Conservation (phyloP, 2,329 filamentous ascomycete genomes). For the Monosporascus sp. region DNA sequence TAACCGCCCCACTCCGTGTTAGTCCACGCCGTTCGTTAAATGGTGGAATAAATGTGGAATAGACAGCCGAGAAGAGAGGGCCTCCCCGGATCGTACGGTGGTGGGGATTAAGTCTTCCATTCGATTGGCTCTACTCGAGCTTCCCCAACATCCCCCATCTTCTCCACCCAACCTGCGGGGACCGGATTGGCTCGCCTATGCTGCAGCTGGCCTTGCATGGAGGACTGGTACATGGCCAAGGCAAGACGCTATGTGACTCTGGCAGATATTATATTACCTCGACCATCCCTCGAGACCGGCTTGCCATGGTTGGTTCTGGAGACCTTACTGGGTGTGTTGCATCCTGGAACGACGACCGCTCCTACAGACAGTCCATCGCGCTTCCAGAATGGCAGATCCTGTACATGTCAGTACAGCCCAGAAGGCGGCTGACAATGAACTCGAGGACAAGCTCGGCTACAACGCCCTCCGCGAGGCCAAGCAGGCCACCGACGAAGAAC, state of each 20-base stretch:
- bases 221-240: neutral
- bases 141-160: constrained; percentile 3
- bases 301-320: neutral
- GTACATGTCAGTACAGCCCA: constrained; percentile 15
- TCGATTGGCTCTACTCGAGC: neutral
- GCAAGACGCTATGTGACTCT: neutral
- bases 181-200: neutral
- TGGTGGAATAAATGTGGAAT: constrained; percentile 4
- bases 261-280: neutral
- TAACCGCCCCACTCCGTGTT: too few species aligned
- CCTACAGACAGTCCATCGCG: neutral
- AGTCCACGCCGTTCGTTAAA: neutral
- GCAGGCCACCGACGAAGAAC: constrained; percentile 26
- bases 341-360: neutral
- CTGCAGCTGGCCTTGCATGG: neutral
- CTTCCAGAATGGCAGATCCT: constrained; percentile 14
- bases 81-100: neutral
- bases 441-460: constrained; percentile 24
- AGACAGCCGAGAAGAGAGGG: neutral
- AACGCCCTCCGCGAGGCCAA: constrained; percentile 23
- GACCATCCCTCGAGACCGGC: neutral
- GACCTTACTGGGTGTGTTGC: neutral
- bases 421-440: constrained; percentile 23
- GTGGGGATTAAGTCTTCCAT: neutral
- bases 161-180: neutral